Evolutionary conservation across 257 asterid genomes (phyloP), one percentile per base, ranked within the genome.

Genomic region (Linderniella brevidens): DNA sequence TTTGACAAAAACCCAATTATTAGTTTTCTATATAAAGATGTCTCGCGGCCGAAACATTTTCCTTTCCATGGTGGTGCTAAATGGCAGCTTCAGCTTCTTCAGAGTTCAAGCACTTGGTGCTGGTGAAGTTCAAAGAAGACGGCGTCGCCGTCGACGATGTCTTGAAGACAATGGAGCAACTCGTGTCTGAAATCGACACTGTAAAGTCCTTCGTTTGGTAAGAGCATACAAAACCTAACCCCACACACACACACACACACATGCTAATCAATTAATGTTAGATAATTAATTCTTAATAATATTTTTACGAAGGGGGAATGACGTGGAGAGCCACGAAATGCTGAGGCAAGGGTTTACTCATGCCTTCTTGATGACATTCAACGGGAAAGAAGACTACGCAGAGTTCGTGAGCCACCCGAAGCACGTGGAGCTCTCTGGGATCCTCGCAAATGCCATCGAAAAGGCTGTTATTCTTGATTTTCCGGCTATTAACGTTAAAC

Each of bases 181-280:
- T 85, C 46, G 94, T 65, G 19, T 63, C 74, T 0, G 86, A 75
- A 55, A 66, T 82, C 58, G 94, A 79, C 8, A 39, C 52, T 42
- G 94, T 90, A 72, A 82, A 81, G 56, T 90, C 99, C 55, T 85
- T 85, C 36, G 79, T 77, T 4, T 90, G 99, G 99, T 85, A 49
- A 68, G 3, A n/a, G n/a, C n/a, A n/a, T n/a, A n/a, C n/a, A n/a
- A n/a, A n/a, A n/a, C n/a, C n/a, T n/a, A n/a, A n/a, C n/a, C n/a
- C n/a, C n/a, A n/a, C n/a, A n/a, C n/a, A n/a, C n/a, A n/a, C n/a
- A n/a, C n/a, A n/a, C n/a, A n/a, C n/a, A n/a, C n/a, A n/a, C n/a
- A n/a, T n/a, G n/a, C n/a, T n/a, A n/a, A n/a, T n/a, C n/a, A n/a
- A n/a, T n/a, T n/a, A n/a, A n/a, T n/a, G n/a, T n/a, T n/a, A n/a